Base-by-base conservation (phyloP, 2,329 filamentous ascomycete genomes). In the Sporothrix schenckii region DNA sequence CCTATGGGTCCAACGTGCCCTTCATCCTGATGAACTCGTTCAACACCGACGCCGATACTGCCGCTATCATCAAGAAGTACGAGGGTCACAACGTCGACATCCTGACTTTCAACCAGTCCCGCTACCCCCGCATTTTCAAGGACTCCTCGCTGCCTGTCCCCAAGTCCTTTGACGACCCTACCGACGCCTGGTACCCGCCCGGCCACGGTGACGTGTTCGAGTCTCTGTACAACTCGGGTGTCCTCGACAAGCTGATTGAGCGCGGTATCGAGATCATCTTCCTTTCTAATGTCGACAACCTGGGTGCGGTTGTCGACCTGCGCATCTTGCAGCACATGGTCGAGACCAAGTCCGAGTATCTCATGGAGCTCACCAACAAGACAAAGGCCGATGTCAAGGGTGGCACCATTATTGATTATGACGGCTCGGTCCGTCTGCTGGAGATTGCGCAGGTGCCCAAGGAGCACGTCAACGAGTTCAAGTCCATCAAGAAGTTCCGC, bases 401-500 rank as follows among this genome's bases (percentile, higher is more conserved):
- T 90, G 95, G 95, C 84, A 99, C 95, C 82, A 99, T 99, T 82
- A 99, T 99, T 79, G 94, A 99, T 85, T 97, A 97, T 83, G 95
- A 99, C 81, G 94, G 94, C 78, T 94, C 92, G 71, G 94, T 96
- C 76, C 94, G 95, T 79, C 91, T 99, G 75, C 91, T 99, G 68
- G 95, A 99, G 86, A 97, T 99, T 78, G 95, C 95, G 16, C 95
- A 99, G 87, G 95, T 99, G 49, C 95, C 95, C 83, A 99, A 98
- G 89, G 93, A 99, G 87, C 95, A 99, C 84, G 92, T 95, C 81
- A 98, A 99, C 85, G 95, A 99, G 86, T 99, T 99, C 92, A 99
- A 99, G 90, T 97, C 94, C 65, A 99, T 99, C 88, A 99, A 99
- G 91, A 99, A 99, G 88, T 99, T 99, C 91, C 97, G 97, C 88